Evolutionary conservation across 306 rosid species (phyloP).

Genomic region (Corylus heterophylla): DNA sequence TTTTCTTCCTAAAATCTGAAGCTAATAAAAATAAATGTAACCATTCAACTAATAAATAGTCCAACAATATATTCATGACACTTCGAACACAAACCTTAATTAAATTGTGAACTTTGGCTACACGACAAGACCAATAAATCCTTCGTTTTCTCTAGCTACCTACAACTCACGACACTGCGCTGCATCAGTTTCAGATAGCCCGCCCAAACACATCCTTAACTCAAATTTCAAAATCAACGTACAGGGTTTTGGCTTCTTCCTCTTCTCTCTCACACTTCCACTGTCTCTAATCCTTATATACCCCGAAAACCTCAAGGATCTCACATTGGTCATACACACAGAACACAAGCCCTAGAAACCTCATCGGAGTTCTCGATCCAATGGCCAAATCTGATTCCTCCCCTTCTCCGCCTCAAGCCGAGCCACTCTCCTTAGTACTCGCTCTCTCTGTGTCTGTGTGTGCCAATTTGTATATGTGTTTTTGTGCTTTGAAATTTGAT

Average conservation of each 20-base stretch:
- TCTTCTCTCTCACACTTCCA: not conserved
- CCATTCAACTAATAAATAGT: too few relatives aligned
- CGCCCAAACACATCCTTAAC: conserved; percentile 20
- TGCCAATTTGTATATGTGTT: not conserved
- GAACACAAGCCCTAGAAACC: not conserved
- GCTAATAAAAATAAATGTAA: too few relatives aligned
- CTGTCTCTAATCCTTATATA: not conserved
- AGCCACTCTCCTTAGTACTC: conserved; percentile 39
- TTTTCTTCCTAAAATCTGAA: too few relatives aligned
- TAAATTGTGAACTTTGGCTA: too few relatives aligned
- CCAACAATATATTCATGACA: too few relatives aligned
- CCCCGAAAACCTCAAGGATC: not conserved
- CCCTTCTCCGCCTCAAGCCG: conserved; percentile 23
- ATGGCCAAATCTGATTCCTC: conserved; percentile 47
- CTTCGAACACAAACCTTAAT: too few relatives aligned
- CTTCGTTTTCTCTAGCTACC: too few relatives aligned
- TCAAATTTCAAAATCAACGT: conserved; percentile 19
- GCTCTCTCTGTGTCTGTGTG: not conserved
- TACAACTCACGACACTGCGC: too few relatives aligned
- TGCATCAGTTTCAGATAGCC: conserved; percentile 1
- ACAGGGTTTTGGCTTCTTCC: not conserved
- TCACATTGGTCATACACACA: not conserved
- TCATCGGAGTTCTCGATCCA: conserved; percentile 7
- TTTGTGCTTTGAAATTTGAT: not conserved
- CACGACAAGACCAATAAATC: too few relatives aligned